phyloP scores from a whole-genome alignment of 2,329 filamentous ascomycete species.

The Rhexocercosporidium sp. region DNA sequence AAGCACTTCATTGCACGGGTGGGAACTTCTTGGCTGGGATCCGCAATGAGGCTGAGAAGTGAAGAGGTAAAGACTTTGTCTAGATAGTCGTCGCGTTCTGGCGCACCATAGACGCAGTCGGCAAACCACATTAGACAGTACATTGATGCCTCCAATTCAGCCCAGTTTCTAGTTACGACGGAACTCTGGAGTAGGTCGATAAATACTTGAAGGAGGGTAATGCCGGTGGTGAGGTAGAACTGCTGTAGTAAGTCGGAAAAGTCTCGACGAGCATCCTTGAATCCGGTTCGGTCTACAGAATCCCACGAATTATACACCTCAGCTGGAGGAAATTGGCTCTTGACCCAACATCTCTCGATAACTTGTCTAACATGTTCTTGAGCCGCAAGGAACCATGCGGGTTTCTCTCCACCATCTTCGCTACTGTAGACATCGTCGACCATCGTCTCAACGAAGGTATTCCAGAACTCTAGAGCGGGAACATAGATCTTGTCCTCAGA shows the following conservation, averaged over 20 bases:
- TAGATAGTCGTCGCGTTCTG: slow-evolving; percentile 63
- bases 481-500: slow-evolving; percentile 78
- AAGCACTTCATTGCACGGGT: slow-evolving; percentile 69
- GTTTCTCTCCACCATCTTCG: slow-evolving; percentile 48
- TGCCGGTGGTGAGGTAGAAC: slow-evolving; percentile 66
- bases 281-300: slow-evolving; percentile 68
- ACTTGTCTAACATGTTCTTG: slow-evolving; percentile 65
- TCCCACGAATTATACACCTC: slow-evolving; percentile 70
- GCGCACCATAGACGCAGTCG: slow-evolving; percentile 66
- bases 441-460: slow-evolving; percentile 73
- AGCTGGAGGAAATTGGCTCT: slow-evolving; percentile 64
- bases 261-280: slow-evolving; percentile 76
- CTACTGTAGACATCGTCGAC: slow-evolving; percentile 59
- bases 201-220: slow-evolving; percentile 61
- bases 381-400: slow-evolving; percentile 63
- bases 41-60: slow-evolving; percentile 59
- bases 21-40: slow-evolving; percentile 59
- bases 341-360: slow-evolving; percentile 69
- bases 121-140: slow-evolving; percentile 71
- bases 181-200: slow-evolving; percentile 58
- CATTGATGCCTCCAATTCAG: slow-evolving; percentile 63
- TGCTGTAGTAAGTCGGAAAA: slow-evolving; percentile 79
- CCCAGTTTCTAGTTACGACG: slow-evolving; percentile 56
- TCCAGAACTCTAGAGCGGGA: slow-evolving; percentile 79
- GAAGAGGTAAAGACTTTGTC: slow-evolving; percentile 64